Evolutionary conservation across 2,329 filamentous ascomycete genomes (phyloP), one percentile per base, ranked within the genome.

Genomic region (Neofusicoccum ribis): DNA sequence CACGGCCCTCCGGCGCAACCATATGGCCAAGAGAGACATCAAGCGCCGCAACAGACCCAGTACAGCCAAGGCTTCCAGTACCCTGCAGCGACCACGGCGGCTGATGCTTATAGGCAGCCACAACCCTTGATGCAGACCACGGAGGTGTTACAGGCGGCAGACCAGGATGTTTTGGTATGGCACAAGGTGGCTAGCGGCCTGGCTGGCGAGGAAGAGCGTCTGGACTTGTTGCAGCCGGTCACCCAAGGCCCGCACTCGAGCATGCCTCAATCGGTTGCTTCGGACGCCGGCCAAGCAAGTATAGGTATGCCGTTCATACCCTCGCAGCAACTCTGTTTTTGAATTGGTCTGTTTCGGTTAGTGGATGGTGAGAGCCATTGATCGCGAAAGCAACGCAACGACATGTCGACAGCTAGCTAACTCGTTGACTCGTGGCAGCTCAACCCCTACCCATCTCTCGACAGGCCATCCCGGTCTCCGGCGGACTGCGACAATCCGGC

Each of bases 141-240:
- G 49, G 51, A 64, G 36, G 63, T 64, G 12, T 17, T 64, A 11
- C 51, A 64, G 3, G 51, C 51, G 14, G 63, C 63, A 58, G 63
- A 65, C n/a, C 63, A 61, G 43, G 63, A 65, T 54, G 63, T 65
- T 46, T 34, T 65, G 52, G 52, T 65, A 36, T 65, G 63, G 63
- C 63, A 65, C 12, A 64, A 64, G 31, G 23, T 64, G 20, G 44
- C 63, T 14, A 64, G 43, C 17, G 41, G 52, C 11, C 52, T 59
- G 41, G 52, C 63, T 27, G 23, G 37, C 47, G 54, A 61, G 44
- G 47, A 60, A 20, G 51, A 59, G 11, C 61, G 27, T 34, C 34
- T 56, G 23, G 56, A 47, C 43, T 39, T 60, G 56, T 41, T 47
- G 41, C 23, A 46, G 5, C 56, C 56, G 56, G 34, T 9, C 1